phyloP scores from a whole-genome alignment of 2,329 filamentous ascomycete genomes.

The Anisogramma anomala region DNA sequence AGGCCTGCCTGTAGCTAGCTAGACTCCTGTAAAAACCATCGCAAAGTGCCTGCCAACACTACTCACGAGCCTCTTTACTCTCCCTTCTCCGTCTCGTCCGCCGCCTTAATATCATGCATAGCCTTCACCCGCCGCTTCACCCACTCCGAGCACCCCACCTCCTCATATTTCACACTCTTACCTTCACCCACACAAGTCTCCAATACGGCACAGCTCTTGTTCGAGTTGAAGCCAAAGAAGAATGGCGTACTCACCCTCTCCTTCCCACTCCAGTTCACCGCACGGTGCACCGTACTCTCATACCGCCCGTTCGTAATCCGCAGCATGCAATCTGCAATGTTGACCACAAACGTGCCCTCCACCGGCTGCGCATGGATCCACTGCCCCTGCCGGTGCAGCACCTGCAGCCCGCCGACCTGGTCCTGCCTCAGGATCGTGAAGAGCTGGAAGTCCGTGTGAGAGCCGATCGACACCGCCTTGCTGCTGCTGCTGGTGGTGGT shows the following conservation, averaged over 20 bases:
- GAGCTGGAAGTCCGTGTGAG: slow-evolving; percentile 42
- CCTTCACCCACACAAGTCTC: slow-evolving; percentile 26
- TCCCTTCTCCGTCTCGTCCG: neutral
- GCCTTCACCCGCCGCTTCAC: slow-evolving; percentile 23
- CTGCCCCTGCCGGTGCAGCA: slow-evolving; percentile 26
- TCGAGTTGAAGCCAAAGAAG: slow-evolving; percentile 32
- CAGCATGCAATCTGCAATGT: slow-evolving; percentile 40
- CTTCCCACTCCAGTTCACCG: slow-evolving; percentile 28
- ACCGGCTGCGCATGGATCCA: slow-evolving; percentile 33
- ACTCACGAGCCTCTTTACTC: neutral
- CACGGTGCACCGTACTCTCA: slow-evolving; percentile 37
- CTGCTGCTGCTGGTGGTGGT: too few species aligned
- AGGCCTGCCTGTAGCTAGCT: too few species aligned
- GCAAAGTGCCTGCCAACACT: neutral
- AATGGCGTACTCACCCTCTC: slow-evolving; percentile 35
- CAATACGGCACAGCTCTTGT: slow-evolving; percentile 31
- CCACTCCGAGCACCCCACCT: slow-evolving; percentile 30
- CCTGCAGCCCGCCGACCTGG: slow-evolving; percentile 30
- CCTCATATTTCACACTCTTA: slow-evolving; percentile 26
- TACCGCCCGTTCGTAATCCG: slow-evolving; percentile 39
- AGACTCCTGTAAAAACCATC: too few species aligned
- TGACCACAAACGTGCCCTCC: slow-evolving; percentile 36
- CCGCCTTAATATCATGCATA: slow-evolving; percentile 22
- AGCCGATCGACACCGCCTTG: slow-evolving; percentile 32
- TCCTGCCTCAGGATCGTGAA: slow-evolving; percentile 39